A percentile compares a stretch with the other conserved stretches of the same genome.
These are phyloP conservation scores for Blepharisma stoltei DNA, from an alignment of 73 alveolate species.

Conservation along the genomic window DNA sequence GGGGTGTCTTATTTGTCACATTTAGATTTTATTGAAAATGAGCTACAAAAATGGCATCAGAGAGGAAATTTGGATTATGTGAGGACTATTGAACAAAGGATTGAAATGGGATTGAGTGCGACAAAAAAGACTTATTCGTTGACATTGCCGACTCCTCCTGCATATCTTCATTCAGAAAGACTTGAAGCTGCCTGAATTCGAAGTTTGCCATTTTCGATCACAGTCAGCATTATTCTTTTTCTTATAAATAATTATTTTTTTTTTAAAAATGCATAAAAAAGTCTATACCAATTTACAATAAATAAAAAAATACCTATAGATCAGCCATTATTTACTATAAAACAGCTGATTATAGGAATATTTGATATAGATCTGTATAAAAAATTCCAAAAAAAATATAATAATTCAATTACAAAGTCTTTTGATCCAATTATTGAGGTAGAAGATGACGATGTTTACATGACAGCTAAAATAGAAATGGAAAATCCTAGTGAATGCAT, in stretches of 20 bases:
- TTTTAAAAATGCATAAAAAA: too few relatives aligned
- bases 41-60: neutral
- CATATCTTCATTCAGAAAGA: constrained; percentile 14
- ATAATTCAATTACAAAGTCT: too few relatives aligned
- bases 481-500: neutral
- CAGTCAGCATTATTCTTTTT: neutral
- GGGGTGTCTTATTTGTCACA: constrained; percentile 14
- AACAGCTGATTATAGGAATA: too few relatives aligned
- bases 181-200: constrained; percentile 2
- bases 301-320: too few relatives aligned
- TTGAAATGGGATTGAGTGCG: constrained; percentile 4
- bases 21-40: constrained; percentile 2
- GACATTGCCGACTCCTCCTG: neutral
- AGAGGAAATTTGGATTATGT: neutral
- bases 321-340: too few relatives aligned
- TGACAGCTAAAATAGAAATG: neutral
- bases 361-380: too few relatives aligned
- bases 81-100: neutral
- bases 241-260: too few relatives aligned
- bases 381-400: too few relatives aligned
- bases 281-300: too few relatives aligned
- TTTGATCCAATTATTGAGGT: neutral
- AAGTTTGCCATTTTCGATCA: neutral
- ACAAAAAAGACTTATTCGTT: neutral
- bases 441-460: constrained; percentile 15